Evolutionary conservation across 345 rosid genomes (phyloP).

Genomic region (thale cress (Arabidopsis thaliana)): TAIR10.1 NC_003074.8:6827001-6827500

Average conservation of each 20-base stretch:
- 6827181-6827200: background rate
- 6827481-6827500: background rate
- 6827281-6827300: no score
- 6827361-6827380: no score
- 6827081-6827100: background rate
- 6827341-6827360: no score
- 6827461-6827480: background rate
- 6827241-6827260: background rate
- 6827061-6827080: slow-evolving; percentile 3
- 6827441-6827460: background rate
- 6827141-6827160: background rate
- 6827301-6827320: no score
- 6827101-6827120: background rate
- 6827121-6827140: background rate
- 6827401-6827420: no score
- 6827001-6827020: slow-evolving; percentile 24
- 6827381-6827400: no score
- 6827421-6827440: no score
- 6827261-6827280: background rate
- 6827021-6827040: slow-evolving; percentile 14
- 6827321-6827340: background rate
- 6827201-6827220: background rate
- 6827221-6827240: background rate
- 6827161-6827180: background rate
- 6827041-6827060: background rate